Evolutionary conservation across 2,329 filamentous ascomycete species (phyloP).

Genomic region (Pestalotiopsis sp.): DNA sequence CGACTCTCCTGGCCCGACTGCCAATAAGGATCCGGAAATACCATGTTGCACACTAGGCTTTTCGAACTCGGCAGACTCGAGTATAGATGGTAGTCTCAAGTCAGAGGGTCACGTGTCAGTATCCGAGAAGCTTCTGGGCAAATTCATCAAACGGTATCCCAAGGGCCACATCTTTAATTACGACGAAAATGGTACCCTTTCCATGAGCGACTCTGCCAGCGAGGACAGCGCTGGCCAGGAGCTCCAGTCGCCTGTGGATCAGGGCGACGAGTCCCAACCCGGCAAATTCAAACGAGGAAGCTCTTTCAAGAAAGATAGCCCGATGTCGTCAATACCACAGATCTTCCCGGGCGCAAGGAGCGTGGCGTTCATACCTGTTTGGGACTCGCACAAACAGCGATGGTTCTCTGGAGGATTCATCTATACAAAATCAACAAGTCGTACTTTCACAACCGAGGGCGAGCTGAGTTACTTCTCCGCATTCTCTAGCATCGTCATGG

Average conservation of each 20-base stretch:
- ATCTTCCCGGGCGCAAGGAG: slow-evolving; percentile 45
- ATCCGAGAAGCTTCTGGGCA: slow-evolving; percentile 38
- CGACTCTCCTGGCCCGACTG: neutral
- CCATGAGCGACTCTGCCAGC: slow-evolving; percentile 26
- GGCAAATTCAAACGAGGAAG: neutral
- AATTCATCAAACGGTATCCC: slow-evolving; percentile 44
- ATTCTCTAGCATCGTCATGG: slow-evolving; percentile 55
- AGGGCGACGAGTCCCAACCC: too few relatives aligned
- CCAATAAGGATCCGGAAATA: slow-evolving; percentile 18
- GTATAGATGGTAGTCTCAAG: slow-evolving; percentile 25
- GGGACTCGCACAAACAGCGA: slow-evolving; percentile 44
- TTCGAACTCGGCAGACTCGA: slow-evolving; percentile 34
- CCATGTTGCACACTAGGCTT: slow-evolving; percentile 37
- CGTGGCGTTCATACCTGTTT: slow-evolving; percentile 47
- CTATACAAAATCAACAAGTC: slow-evolving; percentile 43
- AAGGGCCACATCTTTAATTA: slow-evolving; percentile 47
- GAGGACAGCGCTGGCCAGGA: neutral
- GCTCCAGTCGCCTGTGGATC: neutral
- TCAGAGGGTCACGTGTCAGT: slow-evolving; percentile 19
- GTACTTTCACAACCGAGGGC: slow-evolving; percentile 42
- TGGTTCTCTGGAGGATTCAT: slow-evolving; percentile 52
- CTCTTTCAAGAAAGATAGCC: neutral
- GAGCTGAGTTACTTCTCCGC: slow-evolving; percentile 51
- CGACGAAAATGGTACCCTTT: slow-evolving; percentile 36
- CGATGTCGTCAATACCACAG: neutral